Percentiles rank a stretch among this genome's conserved stretches.
Conservation (phyloP, 345 rosid species). For the Barbarea vulgaris region DNA sequence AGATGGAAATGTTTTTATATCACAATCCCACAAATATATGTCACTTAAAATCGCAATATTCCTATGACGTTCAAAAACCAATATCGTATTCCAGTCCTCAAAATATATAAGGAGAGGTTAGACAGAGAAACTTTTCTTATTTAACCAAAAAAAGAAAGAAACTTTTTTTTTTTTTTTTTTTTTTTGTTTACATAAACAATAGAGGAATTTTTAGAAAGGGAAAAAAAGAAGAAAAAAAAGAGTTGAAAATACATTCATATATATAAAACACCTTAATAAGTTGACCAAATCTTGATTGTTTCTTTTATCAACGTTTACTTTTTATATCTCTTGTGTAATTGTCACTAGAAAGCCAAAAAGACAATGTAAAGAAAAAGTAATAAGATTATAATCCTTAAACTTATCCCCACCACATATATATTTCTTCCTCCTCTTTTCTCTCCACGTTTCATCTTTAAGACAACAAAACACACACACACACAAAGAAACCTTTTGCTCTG, state of each 20-base stretch:
- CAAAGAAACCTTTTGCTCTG: constrained; percentile 11
- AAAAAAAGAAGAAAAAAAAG: too few relatives aligned
- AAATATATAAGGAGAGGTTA: not conserved
- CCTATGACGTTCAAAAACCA: not conserved
- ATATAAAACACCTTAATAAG: not conserved
- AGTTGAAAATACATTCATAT: not conserved
- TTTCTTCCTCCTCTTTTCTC: constrained; percentile 33
- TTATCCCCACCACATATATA: constrained; percentile 33
- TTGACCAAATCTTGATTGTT: constrained; percentile 10
- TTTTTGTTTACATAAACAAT: not conserved
- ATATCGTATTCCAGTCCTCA: not conserved
- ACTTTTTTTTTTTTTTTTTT: too few relatives aligned
- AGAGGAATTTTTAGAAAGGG: too few relatives aligned
- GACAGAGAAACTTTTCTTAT: not conserved
- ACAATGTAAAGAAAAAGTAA: not conserved
- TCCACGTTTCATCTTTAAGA: constrained; percentile 28
- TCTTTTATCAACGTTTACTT: constrained; percentile 2
- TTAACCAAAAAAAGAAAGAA: too few relatives aligned
- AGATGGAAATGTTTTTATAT: not conserved
- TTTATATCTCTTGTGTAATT: not conserved
- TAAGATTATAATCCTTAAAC: constrained; percentile 2
- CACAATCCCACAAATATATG: not conserved
- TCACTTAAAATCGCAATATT: not conserved
- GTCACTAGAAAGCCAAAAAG: constrained; percentile 5
- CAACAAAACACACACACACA: constrained; percentile 2